These are phyloP conservation scores for Aureobasidium vineae DNA, from an alignment of 2,329 filamentous ascomycete genomes.

Conservation along the genomic window DNA sequence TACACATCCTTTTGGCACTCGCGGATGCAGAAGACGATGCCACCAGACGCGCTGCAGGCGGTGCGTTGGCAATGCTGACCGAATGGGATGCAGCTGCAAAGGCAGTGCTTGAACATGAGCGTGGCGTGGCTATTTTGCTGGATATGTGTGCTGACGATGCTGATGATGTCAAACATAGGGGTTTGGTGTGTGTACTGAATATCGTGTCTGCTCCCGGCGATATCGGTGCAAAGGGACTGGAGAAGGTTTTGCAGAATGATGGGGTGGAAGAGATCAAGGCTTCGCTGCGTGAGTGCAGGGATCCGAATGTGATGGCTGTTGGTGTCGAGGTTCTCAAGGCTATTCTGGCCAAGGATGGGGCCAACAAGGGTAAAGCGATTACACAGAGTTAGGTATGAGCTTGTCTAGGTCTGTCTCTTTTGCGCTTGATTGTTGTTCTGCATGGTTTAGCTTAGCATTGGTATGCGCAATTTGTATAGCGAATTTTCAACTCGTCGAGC, in stretches of 20 bases:
- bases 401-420: too few relatives aligned
- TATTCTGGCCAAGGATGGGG: background rate
- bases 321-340: conserved; percentile 70
- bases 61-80: conserved; percentile 81
- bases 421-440: background rate
- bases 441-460: background rate
- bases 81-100: conserved; percentile 72
- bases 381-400: background rate
- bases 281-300: conserved; percentile 66
- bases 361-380: background rate
- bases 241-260: conserved; percentile 49
- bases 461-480: background rate
- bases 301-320: conserved; percentile 67
- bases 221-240: conserved; percentile 59
- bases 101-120: conserved; percentile 66
- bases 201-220: conserved; percentile 66
- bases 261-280: conserved; percentile 68
- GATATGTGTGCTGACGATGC: conserved; percentile 71
- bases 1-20: conserved; percentile 83
- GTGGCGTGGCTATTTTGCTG: conserved; percentile 76
- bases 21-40: conserved; percentile 79
- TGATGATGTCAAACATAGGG: conserved; percentile 65
- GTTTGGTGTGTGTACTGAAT: conserved; percentile 64
- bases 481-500: background rate
- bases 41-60: conserved; percentile 80